Base-by-base conservation (phyloP, 805 yeast species). In the Ascoidea rubescens region DNA sequence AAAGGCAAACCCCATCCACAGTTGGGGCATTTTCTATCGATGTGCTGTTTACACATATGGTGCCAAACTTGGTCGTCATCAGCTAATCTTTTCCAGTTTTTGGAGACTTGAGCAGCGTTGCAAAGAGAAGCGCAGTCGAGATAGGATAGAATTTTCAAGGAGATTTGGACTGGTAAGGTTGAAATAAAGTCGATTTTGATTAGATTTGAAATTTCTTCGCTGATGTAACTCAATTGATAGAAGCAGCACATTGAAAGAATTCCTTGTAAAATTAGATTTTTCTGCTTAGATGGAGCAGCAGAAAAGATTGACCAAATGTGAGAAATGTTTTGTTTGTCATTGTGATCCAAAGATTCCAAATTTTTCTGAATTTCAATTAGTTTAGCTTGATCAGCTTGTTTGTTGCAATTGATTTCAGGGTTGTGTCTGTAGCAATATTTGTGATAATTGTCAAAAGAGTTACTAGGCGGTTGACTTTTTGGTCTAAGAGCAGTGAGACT, bases 1-100 rank as follows among this genome's bases (percentile, higher is more conserved):
- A 93, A 70, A 2, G 99, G 99, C 57, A 93, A 73, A 4, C 99
- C 99, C 99, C 99, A 93, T 14, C 99, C 99, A 69, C 99, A 93
- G 62, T 87, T 87, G 45, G 96, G 96, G 69, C 99, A 93, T 66
- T 93, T 93, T 55, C 95, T 76, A 68, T 93, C 99, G 52, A 93
- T 93, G 66, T 93, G 99, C 68, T 93, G 99, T 64, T 89, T 96
- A 64, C 99, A 93, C 89, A 93, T 84, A 58, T 91, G 90, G 64
- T 91, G 93, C 99, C 99, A 93, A 2, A 93, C 97, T 50, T 95
- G 70, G 62, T 93, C 98, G 64, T 91, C 97, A 66, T 93, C 96
- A 1, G 99, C 98, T 54, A 93, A 70, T 53, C 71, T 70, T 63
- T 87, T 82, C 99, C 99, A 93, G 51, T 77, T 79, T 51, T 80